Conservation (phyloP, 2,329 filamentous ascomycete species). For the Aspergillus costaricaensis region DNA sequence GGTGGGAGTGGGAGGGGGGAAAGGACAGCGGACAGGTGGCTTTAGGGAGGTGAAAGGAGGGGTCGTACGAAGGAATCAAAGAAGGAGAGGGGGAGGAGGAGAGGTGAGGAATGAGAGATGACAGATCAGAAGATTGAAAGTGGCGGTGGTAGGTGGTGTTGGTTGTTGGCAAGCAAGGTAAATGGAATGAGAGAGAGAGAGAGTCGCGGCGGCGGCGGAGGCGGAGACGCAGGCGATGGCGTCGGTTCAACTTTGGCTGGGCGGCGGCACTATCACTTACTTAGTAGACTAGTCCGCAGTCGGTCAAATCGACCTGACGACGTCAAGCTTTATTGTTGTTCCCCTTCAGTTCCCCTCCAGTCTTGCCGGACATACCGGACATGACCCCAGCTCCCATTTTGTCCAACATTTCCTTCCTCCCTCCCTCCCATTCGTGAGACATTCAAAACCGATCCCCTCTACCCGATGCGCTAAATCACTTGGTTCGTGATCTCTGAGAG, state of each 20-base stretch:
- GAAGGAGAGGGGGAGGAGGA: neutral
- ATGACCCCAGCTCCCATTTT: neutral
- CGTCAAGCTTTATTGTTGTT: neutral
- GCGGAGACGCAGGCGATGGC: neutral
- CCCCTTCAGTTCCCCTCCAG: neutral
- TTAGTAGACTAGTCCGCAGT: neutral
- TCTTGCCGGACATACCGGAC: neutral
- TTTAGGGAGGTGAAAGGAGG: neutral
- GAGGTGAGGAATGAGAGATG: constrained; percentile 5
- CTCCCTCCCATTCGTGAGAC: neutral
- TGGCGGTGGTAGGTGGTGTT: neutral
- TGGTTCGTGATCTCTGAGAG: neutral
- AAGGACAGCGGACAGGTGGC: neutral
- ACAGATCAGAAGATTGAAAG: neutral
- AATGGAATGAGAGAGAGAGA: neutral
- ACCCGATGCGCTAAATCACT: neutral
- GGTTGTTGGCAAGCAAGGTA: neutral
- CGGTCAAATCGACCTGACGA: neutral
- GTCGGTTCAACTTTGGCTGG: neutral
- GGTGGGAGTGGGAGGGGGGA: constrained; percentile 8
- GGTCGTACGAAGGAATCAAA: neutral
- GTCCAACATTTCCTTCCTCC: neutral
- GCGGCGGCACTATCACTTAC: neutral
- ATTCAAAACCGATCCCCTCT: neutral
- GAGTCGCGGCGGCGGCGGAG: neutral